These are phyloP conservation scores for Poteriospumella lacustris DNA, from an alignment of 108 stramenopile genomes.

Conservation along the genomic window DNA sequence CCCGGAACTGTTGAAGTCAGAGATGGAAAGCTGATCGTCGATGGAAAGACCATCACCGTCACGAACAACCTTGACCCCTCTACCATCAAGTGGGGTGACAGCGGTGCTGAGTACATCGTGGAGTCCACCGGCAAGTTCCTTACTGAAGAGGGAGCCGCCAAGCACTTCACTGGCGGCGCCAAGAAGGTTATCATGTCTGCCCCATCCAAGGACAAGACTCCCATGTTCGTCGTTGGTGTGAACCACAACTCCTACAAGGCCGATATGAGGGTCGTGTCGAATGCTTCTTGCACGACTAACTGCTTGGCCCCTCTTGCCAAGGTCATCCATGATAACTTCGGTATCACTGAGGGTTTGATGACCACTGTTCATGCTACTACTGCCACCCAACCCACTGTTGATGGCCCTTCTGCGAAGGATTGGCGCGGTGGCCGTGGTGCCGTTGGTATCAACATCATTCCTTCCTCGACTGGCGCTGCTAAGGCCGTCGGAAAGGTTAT, in stretches of 20 bases:
- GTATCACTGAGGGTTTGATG: conserved; percentile 56
- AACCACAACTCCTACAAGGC: conserved; percentile 47
- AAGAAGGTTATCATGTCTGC: conserved; percentile 58
- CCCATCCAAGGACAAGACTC: conserved; percentile 50
- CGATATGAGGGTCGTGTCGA: conserved; percentile 50
- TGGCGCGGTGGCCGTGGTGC: conserved; percentile 49
- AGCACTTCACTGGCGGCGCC: conserved; percentile 51
- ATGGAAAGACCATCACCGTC: conserved; percentile 31
- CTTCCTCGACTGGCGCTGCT: conserved; percentile 52
- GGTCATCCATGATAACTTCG: conserved; percentile 53
- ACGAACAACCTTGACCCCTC: conserved; percentile 45
- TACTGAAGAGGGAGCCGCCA: conserved; percentile 46
- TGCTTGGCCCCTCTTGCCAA: conserved; percentile 55
- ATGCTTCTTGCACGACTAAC: conserved; percentile 57
- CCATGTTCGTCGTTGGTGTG: conserved; percentile 59
- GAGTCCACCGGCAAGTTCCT: conserved; percentile 56
- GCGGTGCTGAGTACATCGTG: conserved; percentile 51
- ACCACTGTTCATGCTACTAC: conserved; percentile 59
- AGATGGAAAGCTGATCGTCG: conserved; percentile 45
- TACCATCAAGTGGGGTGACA: conserved; percentile 46
- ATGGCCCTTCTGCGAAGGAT: conserved; percentile 53
- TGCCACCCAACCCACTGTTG: conserved; percentile 55
- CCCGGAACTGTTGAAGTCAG: conserved; percentile 45
- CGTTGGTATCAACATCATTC: conserved; percentile 49
- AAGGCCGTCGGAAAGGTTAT: conserved; percentile 57